These are phyloP conservation scores for Cyberlindnera galapagoensis DNA, from an alignment of 805 yeast genomes.

Conservation along the genomic window DNA sequence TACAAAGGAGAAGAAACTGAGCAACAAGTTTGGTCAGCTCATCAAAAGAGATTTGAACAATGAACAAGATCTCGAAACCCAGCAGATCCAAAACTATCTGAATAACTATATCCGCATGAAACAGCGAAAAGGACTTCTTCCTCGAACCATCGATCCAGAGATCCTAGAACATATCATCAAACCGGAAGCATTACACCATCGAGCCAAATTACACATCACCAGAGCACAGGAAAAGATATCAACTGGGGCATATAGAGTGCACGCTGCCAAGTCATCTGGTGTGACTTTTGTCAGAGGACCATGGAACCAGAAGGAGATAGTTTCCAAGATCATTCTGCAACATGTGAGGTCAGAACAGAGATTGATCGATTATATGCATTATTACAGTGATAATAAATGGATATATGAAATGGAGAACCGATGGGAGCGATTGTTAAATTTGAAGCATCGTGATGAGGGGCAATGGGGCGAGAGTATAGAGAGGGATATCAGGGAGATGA, in stretches of 20 bases:
- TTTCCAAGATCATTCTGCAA: slow-evolving; percentile 13
- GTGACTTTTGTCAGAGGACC: slow-evolving; percentile 17
- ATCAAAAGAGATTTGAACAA: slow-evolving; percentile 17
- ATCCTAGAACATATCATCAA: slow-evolving; percentile 9
- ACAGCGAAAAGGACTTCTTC: slow-evolving; percentile 13
- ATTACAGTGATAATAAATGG: slow-evolving; percentile 7
- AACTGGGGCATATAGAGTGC: slow-evolving; percentile 18
- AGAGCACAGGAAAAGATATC: slow-evolving; percentile 3
- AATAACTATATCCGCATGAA: slow-evolving; percentile 9
- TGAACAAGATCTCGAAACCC: slow-evolving; percentile 13
- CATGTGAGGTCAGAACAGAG: slow-evolving; percentile 10
- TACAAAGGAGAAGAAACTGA: slow-evolving; percentile 1
- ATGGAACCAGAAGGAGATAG: slow-evolving; percentile 12
- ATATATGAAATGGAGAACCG: slow-evolving; percentile 11
- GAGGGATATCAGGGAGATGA: slow-evolving; percentile 11
- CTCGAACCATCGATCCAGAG: slow-evolving; percentile 14
- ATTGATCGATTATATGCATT: slow-evolving; percentile 8
- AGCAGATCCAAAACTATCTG: slow-evolving; percentile 11
- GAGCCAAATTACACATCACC: slow-evolving; percentile 12
- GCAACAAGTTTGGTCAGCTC: slow-evolving; percentile 10
- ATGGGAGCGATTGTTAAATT: slow-evolving; percentile 10
- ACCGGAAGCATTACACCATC: slow-evolving; percentile 18
- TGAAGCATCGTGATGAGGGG: background rate
- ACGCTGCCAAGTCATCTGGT: slow-evolving; percentile 7
- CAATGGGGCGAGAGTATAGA: slow-evolving; percentile 27